Evolutionary conservation across 208 protist genomes (phyloP).

Genomic region (Leishmania aethiopica): DNA sequence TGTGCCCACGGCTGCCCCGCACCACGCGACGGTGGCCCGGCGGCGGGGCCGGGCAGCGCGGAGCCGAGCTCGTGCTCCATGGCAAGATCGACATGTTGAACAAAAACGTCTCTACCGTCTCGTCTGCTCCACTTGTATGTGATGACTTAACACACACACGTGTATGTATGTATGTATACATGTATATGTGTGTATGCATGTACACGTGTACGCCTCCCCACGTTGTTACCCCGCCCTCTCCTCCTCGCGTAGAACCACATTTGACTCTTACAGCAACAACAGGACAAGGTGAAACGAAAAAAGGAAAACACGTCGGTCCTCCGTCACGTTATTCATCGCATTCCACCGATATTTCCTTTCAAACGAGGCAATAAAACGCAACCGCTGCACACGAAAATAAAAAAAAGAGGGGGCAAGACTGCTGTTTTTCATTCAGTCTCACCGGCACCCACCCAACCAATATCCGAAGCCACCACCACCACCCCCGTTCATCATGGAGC

Average conservation of each 20-base stretch:
- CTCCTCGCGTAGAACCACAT: not conserved
- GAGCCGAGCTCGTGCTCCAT: not conserved
- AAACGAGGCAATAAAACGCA: no score
- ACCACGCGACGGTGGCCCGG: not conserved
- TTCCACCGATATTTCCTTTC: not conserved
- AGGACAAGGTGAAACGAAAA: not conserved
- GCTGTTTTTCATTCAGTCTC: not conserved
- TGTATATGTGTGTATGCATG: not conserved
- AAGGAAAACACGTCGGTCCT: not conserved
- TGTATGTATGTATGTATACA: no score
- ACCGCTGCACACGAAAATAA: not conserved
- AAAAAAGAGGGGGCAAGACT: not conserved
- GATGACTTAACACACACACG: not conserved
- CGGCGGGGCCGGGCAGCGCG: not conserved
- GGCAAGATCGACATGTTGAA: not conserved
- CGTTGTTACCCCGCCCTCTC: not conserved
- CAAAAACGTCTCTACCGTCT: not conserved
- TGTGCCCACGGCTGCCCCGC: not conserved
- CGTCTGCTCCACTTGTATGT: not conserved
- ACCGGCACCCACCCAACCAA: not conserved
- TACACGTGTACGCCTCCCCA: not conserved
- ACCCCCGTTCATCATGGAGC: conserved; percentile 1
- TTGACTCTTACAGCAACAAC: not conserved
- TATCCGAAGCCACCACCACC: not conserved
- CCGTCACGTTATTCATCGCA: not conserved